Conservation (phyloP, 2,329 filamentous ascomycete species). For the Nannizziopsis arthrosporioides region DNA sequence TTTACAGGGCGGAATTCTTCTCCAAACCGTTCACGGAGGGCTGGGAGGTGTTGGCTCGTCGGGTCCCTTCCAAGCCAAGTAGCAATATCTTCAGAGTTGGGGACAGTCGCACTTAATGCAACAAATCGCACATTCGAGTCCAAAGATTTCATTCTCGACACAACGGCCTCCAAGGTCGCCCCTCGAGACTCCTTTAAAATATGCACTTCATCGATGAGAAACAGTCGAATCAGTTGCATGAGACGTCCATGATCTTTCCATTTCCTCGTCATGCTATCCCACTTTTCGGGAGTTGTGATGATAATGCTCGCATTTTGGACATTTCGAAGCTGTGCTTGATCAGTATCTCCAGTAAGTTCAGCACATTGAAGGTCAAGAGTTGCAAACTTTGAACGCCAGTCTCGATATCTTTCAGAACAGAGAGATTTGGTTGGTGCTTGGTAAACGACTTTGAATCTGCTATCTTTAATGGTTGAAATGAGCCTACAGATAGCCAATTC, state of each 20-base stretch:
- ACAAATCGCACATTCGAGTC: slow-evolving; percentile 65
- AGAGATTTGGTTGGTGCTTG: slow-evolving; percentile 76
- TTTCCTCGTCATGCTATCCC: slow-evolving; percentile 78
- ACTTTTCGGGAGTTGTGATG: slow-evolving; percentile 80
- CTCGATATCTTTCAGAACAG: slow-evolving; percentile 61
- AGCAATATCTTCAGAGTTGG: slow-evolving; percentile 70
- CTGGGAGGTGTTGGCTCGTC: slow-evolving; percentile 49
- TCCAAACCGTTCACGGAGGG: slow-evolving; percentile 57
- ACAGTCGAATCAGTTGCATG: slow-evolving; percentile 63
- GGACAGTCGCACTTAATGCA: slow-evolving; percentile 71
- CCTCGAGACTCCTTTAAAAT: slow-evolving; percentile 70
- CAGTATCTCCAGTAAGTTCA: slow-evolving; percentile 73
- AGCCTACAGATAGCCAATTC: slow-evolving; percentile 72
- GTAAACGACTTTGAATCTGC: slow-evolving; percentile 69
- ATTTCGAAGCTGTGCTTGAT: slow-evolving; percentile 51
- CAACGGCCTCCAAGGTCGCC: slow-evolving; percentile 69
- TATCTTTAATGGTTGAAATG: slow-evolving; percentile 44
- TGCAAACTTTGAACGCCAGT: slow-evolving; percentile 67
- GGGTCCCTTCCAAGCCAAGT: slow-evolving; percentile 62
- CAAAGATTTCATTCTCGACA: slow-evolving; percentile 77
- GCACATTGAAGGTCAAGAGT: slow-evolving; percentile 56
- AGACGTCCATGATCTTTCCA: slow-evolving; percentile 71
- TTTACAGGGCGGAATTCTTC: slow-evolving; percentile 72
- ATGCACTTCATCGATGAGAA: slow-evolving; percentile 80
- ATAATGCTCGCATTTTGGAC: slow-evolving; percentile 70